Evolutionary conservation across 352 stramenopile species (phyloP).

Genomic region (Globisporangium ultimum): DNA sequence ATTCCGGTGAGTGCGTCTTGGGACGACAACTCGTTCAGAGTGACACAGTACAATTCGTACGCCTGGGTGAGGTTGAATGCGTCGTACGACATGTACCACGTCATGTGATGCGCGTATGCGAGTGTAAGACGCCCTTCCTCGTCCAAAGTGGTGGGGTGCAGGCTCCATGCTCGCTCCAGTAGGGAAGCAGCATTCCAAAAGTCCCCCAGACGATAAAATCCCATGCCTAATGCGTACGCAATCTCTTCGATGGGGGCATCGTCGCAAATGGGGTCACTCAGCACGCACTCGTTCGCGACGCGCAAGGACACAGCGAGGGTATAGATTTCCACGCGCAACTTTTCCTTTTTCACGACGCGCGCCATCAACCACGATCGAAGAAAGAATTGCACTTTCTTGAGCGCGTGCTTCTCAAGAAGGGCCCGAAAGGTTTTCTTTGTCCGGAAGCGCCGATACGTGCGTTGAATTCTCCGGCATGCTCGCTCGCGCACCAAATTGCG

Average conservation of each 20-base stretch:
- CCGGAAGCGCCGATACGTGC: conserved; percentile 26
- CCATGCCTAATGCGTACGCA: conserved; percentile 33
- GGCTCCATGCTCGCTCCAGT: conserved; percentile 30
- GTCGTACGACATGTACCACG: conserved; percentile 62
- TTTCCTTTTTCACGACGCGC: conserved; percentile 43
- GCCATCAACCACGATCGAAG: conserved; percentile 46
- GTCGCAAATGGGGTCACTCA: conserved; percentile 6
- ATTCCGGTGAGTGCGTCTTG: conserved; percentile 4
- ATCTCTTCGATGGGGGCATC: conserved; percentile 30
- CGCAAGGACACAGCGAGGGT: conserved; percentile 12
- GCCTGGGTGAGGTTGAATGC: conserved; percentile 41
- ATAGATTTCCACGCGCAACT: conserved; percentile 24
- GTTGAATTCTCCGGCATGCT: conserved; percentile 46
- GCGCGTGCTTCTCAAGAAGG: conserved; percentile 31
- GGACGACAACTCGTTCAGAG: conserved; percentile 21
- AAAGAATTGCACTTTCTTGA: conserved; percentile 26
- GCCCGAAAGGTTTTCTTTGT: conserved; percentile 24
- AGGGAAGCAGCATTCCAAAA: conserved; percentile 59
- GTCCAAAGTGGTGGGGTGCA: conserved; percentile 7
- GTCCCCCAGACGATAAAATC: conserved; percentile 35
- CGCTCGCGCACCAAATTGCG: conserved; percentile 13
- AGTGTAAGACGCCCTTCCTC: conserved; percentile 20
- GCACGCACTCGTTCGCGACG: not conserved
- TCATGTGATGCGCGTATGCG: conserved; percentile 64
- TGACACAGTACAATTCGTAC: conserved; percentile 38